A percentile compares a stretch with the other conserved stretches of the same genome.
phyloP scores from a whole-genome alignment of 768 basidiomycete genomes.

The Daedaleopsis nitida region DNA sequence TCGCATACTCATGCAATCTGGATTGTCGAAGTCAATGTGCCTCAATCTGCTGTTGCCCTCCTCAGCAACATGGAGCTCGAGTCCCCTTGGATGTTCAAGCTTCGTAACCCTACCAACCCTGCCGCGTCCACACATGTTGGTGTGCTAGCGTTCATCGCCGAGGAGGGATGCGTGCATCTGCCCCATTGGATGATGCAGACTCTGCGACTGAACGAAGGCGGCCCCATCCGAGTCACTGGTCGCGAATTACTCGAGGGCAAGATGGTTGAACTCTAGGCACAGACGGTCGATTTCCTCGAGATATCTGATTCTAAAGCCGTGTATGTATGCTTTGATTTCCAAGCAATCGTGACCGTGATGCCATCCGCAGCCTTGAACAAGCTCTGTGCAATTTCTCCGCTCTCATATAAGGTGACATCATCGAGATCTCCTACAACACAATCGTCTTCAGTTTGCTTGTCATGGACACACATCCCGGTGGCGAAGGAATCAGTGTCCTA shows the following conservation, averaged over 20 bases:
- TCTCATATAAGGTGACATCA: constrained; percentile 93
- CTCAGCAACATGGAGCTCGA: constrained; percentile 87
- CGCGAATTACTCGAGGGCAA: constrained; percentile 89
- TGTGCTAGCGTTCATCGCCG: constrained; percentile 98
- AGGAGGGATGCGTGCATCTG: constrained; percentile 93
- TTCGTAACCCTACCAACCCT: constrained; percentile 86
- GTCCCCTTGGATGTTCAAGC: constrained; percentile 93
- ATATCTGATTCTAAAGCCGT: constrained; percentile 98
- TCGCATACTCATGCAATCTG: constrained; percentile 4
- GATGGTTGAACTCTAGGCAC: constrained; percentile 95
- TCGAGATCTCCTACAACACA: constrained; percentile 96
- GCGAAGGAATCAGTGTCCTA: constrained; percentile 83
- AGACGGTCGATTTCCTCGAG: constrained; percentile 92
- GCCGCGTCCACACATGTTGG: constrained; percentile 92
- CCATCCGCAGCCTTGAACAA: constrained; percentile 76
- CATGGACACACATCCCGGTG: constrained; percentile 90
- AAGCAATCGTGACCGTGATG: background rate
- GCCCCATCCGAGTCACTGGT: constrained; percentile 91
- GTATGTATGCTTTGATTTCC: constrained; percentile 53
- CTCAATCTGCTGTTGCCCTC: constrained; percentile 89
- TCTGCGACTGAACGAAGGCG: constrained; percentile 89
- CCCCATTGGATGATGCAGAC: constrained; percentile 99
- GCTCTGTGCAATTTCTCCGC: constrained; percentile 91
- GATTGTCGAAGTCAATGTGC: constrained; percentile 82
- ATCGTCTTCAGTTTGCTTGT: constrained; percentile 94